phyloP scores from a whole-genome alignment of 495 filamentous ascomycete species.

The Penicillium herquei region DNA sequence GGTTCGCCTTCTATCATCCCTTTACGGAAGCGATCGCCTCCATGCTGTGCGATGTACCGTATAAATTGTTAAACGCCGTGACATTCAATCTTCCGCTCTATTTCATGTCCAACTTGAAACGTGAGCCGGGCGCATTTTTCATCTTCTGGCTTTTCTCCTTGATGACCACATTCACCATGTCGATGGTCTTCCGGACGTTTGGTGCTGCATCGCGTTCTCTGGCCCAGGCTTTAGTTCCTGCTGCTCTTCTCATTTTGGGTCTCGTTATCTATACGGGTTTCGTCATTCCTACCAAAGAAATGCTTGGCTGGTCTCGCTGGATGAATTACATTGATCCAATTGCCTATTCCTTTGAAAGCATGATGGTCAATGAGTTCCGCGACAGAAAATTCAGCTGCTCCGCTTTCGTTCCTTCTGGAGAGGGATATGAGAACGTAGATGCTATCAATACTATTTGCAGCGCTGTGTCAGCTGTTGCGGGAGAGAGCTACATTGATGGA shows the following conservation, averaged over 20 bases:
- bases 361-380: constrained; percentile 90
- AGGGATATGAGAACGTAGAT: constrained; percentile 46
- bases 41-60: constrained; percentile 78
- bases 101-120: background rate
- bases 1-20: constrained; percentile 88
- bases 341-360: constrained; percentile 77
- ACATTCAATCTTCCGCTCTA: background rate
- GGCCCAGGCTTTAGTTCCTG: constrained; percentile 79
- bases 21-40: constrained; percentile 82
- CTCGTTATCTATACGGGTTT: constrained; percentile 90
- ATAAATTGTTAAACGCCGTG: constrained; percentile 36
- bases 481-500: constrained; percentile 56
- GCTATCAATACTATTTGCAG: constrained; percentile 53
- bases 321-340: constrained; percentile 85
- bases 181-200: constrained; percentile 79
- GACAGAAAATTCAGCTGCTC: constrained; percentile 62
- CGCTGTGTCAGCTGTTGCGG: no score
- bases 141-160: constrained; percentile 60
- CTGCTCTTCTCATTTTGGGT: constrained; percentile 76
- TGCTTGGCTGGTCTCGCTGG: constrained; percentile 84
- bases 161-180: constrained; percentile 65
- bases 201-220: constrained; percentile 77
- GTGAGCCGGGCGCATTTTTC: constrained; percentile 3
- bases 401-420: constrained; percentile 55
- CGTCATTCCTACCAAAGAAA: constrained; percentile 66